Percentiles rank a stretch among this genome's conserved stretches.
Evolutionary conservation across 805 yeast species (phyloP).

Genomic region (Tetrapisispora fleetii): DNA sequence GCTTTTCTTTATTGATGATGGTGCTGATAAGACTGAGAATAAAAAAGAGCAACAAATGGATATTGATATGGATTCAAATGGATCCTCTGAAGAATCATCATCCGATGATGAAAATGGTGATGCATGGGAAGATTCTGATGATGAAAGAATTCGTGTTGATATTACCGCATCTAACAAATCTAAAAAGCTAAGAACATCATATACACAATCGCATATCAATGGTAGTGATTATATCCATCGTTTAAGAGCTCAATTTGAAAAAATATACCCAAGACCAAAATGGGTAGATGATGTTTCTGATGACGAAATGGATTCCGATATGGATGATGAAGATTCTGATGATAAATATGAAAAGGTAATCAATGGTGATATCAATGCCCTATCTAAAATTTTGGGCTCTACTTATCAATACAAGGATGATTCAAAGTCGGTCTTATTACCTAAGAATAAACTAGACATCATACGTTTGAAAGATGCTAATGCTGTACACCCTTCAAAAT

Average conservation of each 20-base stretch:
- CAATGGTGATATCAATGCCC: slow-evolving; percentile 34
- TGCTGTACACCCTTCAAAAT: slow-evolving; percentile 49
- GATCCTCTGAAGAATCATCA: slow-evolving; percentile 24
- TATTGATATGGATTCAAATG: slow-evolving; percentile 39
- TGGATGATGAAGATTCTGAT: slow-evolving; percentile 23
- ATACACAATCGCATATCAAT: slow-evolving; percentile 40
- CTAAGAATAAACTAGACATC: slow-evolving; percentile 63
- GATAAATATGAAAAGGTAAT: slow-evolving; percentile 23
- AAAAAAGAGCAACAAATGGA: slow-evolving; percentile 22
- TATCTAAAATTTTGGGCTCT: slow-evolving; percentile 30
- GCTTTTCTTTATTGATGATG: slow-evolving; percentile 20
- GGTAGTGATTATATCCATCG: slow-evolving; percentile 56
- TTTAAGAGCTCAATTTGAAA: slow-evolving; percentile 60
- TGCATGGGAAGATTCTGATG: slow-evolving; percentile 90
- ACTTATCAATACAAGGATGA: slow-evolving; percentile 33
- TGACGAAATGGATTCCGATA: slow-evolving; percentile 16
- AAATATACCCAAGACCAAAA: slow-evolving; percentile 70
- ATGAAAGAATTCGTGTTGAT: slow-evolving; percentile 60
- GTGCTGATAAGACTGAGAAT: slow-evolving; percentile 19
- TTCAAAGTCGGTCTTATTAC: slow-evolving; percentile 46
- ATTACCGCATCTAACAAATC: slow-evolving; percentile 48
- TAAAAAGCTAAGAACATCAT: slow-evolving; percentile 60
- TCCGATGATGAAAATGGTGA: slow-evolving; percentile 30
- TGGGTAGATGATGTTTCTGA: slow-evolving; percentile 49
- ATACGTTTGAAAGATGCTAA: slow-evolving; percentile 85